These are phyloP conservation scores for Tulasnella calospora DNA, from an alignment of 768 basidiomycete species.

Conservation along the genomic window DNA sequence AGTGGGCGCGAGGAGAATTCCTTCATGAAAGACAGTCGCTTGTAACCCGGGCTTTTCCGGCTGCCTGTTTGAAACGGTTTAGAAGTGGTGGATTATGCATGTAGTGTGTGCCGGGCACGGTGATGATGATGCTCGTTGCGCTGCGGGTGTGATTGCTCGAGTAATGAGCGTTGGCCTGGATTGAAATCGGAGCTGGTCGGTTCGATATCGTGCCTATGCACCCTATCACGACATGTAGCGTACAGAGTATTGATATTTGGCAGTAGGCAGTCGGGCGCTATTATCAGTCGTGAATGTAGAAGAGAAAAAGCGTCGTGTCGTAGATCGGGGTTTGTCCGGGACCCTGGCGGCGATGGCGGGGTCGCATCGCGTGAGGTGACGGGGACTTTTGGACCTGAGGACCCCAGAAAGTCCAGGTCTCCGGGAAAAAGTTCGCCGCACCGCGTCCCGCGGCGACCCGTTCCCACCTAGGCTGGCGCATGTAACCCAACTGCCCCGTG, in stretches of 20 bases:
- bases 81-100: constrained; percentile 41
- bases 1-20: constrained; percentile 59
- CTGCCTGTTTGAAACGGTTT: constrained; percentile 74
- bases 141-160: neutral
- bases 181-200: neutral
- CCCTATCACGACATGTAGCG: neutral
- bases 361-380: too few species aligned
- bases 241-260: neutral
- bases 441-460: too few species aligned
- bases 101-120: neutral
- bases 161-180: neutral
- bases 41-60: constrained; percentile 77
- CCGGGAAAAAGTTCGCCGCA: too few species aligned
- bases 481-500: too few species aligned
- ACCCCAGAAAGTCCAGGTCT: too few species aligned
- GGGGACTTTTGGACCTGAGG: too few species aligned
- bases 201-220: neutral
- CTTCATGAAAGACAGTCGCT: constrained; percentile 68
- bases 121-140: neutral
- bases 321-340: too few species aligned
- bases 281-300: neutral
- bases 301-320: neutral
- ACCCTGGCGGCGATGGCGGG: too few species aligned
- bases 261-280: neutral
- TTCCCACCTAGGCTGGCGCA: too few species aligned